Evolutionary conservation across 805 yeast species (phyloP).

Genomic region (Ogataea pilisensis): DNA sequence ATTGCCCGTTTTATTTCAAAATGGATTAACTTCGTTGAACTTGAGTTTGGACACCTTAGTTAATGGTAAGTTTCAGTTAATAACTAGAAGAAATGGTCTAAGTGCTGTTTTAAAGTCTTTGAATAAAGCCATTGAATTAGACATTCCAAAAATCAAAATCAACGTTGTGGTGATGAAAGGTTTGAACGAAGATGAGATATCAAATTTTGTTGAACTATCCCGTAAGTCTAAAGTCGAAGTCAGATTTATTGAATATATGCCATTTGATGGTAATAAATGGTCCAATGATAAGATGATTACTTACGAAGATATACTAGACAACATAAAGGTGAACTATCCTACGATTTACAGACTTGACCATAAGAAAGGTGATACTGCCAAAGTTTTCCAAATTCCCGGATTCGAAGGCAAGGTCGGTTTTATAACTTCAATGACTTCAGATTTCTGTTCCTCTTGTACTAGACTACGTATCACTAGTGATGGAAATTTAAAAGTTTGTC

Average conservation of each 20-base stretch:
- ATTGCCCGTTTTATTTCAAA: conserved; percentile 35
- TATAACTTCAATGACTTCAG: conserved; percentile 52
- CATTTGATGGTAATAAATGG: conserved; percentile 56
- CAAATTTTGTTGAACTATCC: conserved; percentile 42
- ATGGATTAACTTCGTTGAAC: conserved; percentile 46
- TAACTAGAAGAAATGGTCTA: conserved; percentile 49
- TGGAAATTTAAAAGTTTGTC: conserved; percentile 51
- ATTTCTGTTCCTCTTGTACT: conserved; percentile 51
- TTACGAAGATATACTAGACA: conserved; percentile 39
- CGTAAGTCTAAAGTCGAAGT: conserved; percentile 39
- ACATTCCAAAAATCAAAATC: conserved; percentile 43
- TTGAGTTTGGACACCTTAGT: conserved; percentile 46
- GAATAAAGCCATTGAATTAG: conserved; percentile 39
- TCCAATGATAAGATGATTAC: conserved; percentile 40
- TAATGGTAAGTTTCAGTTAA: conserved; percentile 45
- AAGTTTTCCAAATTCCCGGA: conserved; percentile 39
- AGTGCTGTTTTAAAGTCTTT: conserved; percentile 41
- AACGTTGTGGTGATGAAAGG: conserved; percentile 49
- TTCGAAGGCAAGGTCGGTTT: conserved; percentile 46
- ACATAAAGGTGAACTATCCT: conserved; percentile 32
- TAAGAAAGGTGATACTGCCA: conserved; percentile 47
- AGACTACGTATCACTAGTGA: conserved; percentile 48
- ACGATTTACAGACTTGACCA: conserved; percentile 19
- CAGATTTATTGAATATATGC: conserved; percentile 56
- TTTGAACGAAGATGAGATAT: conserved; percentile 47